phyloP scores from a whole-genome alignment of 768 basidiomycete species.

The Mycena polygramma region DNA sequence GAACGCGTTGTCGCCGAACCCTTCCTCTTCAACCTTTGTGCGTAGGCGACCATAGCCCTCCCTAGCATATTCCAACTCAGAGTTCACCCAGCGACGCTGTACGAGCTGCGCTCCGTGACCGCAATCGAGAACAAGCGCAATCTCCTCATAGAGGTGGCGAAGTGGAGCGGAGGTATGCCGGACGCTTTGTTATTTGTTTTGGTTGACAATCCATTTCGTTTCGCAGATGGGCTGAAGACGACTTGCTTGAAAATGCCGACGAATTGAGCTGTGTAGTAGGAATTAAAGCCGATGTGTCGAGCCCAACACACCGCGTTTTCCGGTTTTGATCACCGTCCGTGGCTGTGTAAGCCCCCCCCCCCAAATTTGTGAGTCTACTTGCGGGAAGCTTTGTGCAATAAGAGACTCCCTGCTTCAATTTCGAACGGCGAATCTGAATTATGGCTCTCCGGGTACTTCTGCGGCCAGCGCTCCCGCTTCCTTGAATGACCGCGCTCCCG shows the following conservation, averaged over 20 bases:
- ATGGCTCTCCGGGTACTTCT: too few species aligned
- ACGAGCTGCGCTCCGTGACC: constrained; percentile 81
- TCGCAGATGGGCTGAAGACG: constrained; percentile 75
- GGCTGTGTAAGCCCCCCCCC: too few species aligned
- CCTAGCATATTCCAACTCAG: neutral
- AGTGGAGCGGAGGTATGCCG: constrained; percentile 74
- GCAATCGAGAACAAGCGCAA: constrained; percentile 83
- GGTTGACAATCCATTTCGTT: constrained; percentile 50
- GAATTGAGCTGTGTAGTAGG: constrained; percentile 35
- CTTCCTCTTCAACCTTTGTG: constrained; percentile 88
- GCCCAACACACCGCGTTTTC: too few species aligned
- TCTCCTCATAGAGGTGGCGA: constrained; percentile 80
- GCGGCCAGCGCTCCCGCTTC: too few species aligned
- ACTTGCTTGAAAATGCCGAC: constrained; percentile 85
- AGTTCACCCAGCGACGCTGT: constrained; percentile 73
- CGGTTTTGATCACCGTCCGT: too few species aligned
- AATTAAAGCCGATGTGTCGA: too few species aligned
- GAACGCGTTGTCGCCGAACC: constrained; percentile 84
- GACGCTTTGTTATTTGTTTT: constrained; percentile 34
- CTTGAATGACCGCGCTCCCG: too few species aligned
- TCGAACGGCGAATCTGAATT: too few species aligned
- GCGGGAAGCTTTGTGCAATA: too few species aligned
- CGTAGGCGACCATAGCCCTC: constrained; percentile 38
- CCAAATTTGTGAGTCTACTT: too few species aligned
- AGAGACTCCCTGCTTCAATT: neutral